Evolutionary conservation across 768 basidiomycete species (phyloP), one percentile per base, ranked within the genome.

Genomic region (Pleurotus platypus): DNA sequence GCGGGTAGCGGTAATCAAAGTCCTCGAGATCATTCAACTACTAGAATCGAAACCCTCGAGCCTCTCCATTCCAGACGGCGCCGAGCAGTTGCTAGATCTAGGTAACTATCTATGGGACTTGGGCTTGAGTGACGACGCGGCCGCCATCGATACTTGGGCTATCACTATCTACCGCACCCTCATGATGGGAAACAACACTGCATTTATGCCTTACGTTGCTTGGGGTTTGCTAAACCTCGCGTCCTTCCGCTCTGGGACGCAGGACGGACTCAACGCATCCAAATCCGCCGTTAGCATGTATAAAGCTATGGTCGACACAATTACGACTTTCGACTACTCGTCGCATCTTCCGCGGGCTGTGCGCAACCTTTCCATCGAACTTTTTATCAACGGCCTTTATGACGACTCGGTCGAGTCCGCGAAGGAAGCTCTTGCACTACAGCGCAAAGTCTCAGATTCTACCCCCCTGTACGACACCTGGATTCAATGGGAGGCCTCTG

Each of bases 131-230:
- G 9, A 24, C 9, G 51, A 54, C n/a, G 51, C 37, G 5, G 51
- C 39, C 24, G 51, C 51, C 24, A 22, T 54, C 22, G 39, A 54
- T 38, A 54, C 38, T 5, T 54, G 51, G 51, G 37, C 51, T 12
- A 54, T 54, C 37, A 24, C 39, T 18, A 54, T 54, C 51, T 54
- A 54, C 27, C 51, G 51, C 22, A 54, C 51, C 5, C 39, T 54
- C 16, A 54, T 42, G 22, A 13, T 54, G 5, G 35, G 38, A 18
- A 20, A 54, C 22, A 35, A 37, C 4, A 45, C n/a, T 22, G 38
- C 35, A 1, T 54, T 54, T 20, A 54, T 54, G 37, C 51, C 37
- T 5, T 54, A 40, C 18, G 51, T 54, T 54, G 51, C 51, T 54
- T 54, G 51, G 51, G 51, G 51, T 12, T 42, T 54, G 51, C 22